Conservation (phyloP, 148 eudicot genomes). For the Suaeda aralocaspica region DNA sequence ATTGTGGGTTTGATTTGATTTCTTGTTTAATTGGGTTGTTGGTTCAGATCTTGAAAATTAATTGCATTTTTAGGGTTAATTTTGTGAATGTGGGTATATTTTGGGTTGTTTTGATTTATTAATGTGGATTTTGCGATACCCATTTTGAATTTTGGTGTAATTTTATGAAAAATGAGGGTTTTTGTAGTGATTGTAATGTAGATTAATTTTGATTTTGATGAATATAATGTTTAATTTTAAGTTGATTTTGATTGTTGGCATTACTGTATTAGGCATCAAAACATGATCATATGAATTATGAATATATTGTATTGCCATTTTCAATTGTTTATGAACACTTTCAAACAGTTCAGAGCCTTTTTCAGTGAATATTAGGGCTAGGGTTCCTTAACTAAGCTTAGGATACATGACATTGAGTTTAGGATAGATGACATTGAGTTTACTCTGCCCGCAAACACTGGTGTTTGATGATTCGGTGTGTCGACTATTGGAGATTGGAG, state of each 20-base stretch:
- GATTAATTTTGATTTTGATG: background rate
- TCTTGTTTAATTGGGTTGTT: background rate
- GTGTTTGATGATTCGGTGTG: background rate
- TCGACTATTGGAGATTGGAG: background rate
- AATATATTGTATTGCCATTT: background rate
- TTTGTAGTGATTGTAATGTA: background rate
- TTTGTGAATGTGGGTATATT: background rate
- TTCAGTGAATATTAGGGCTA: background rate
- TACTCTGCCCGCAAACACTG: background rate
- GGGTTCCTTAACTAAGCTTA: background rate
- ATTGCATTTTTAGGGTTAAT: background rate
- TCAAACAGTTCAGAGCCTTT: no score
- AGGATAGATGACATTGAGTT: background rate
- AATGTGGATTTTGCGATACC: background rate
- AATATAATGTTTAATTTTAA: no score
- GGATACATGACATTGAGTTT: background rate
- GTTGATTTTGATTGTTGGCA: background rate
- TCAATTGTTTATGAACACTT: background rate
- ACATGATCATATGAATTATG: background rate
- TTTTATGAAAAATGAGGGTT: background rate
- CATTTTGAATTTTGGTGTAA: background rate
- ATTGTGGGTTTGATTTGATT: constrained; percentile 1
- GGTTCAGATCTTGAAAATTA: background rate
- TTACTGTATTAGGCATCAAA: background rate
- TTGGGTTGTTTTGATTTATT: background rate